phyloP scores from a whole-genome alignment of 2,329 filamentous ascomycete genomes.

The Didymella pinodella region DNA sequence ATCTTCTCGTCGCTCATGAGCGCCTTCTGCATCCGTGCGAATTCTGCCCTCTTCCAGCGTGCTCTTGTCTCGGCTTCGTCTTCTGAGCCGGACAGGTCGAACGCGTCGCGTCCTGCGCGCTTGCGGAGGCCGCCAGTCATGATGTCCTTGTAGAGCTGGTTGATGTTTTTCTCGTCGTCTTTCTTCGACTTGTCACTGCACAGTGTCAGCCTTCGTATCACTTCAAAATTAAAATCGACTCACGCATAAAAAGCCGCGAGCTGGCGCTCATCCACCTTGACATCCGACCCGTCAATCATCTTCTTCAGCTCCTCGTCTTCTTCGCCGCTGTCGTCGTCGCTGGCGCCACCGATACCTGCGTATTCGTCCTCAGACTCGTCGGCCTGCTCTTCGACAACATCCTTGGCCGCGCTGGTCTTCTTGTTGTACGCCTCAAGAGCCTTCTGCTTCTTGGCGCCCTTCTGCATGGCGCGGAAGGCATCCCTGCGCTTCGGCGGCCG shows the following conservation, averaged over 20 bases:
- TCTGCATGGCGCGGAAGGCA: constrained; percentile 76
- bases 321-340: constrained; percentile 82
- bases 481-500: constrained; percentile 53
- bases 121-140: constrained; percentile 86
- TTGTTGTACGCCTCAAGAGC: constrained; percentile 70
- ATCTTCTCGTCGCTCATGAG: constrained; percentile 88
- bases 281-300: constrained; percentile 85
- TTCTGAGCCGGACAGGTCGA: constrained; percentile 86
- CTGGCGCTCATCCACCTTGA: constrained; percentile 80
- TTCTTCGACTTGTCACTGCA: constrained; percentile 77
- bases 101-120: constrained; percentile 71
- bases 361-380: constrained; percentile 99
- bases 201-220: constrained; percentile 13
- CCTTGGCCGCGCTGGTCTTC: constrained; percentile 85
- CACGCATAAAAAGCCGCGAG: constrained; percentile 89
- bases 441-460: constrained; percentile 65
- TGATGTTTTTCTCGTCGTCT: constrained; percentile 84
- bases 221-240: constrained; percentile 52
- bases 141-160: constrained; percentile 91
- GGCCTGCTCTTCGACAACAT: constrained; percentile 88
- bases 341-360: constrained; percentile 86
- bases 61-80: constrained; percentile 81
- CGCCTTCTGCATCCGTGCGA: constrained; percentile 89
- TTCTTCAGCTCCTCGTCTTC: constrained; percentile 78
- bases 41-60: constrained; percentile 84